These are phyloP conservation scores for Hymenochaete sp. DNA, from an alignment of 1,284 basidiomycete species.

Conservation along the genomic window DNA sequence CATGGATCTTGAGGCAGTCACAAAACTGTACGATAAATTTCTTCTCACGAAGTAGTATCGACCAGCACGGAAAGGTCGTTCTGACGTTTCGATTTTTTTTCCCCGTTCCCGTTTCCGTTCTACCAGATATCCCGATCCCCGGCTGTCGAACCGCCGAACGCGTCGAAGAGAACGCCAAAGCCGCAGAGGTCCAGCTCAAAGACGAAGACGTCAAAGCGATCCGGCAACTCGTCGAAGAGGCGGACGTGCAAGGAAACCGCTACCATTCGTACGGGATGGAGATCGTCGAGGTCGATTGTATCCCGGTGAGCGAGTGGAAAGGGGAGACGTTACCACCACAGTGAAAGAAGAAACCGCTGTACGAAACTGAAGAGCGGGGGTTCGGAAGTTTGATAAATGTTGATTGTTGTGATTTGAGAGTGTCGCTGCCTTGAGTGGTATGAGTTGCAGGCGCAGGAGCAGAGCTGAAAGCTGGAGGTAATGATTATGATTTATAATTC, in stretches of 20 bases:
- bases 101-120: too few relatives aligned
- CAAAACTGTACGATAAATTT: constrained; percentile 20
- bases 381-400: too few relatives aligned
- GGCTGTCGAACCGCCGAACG: constrained; percentile 11
- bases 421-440: too few relatives aligned
- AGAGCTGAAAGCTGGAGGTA: too few relatives aligned
- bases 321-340: too few relatives aligned
- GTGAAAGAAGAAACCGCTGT: too few relatives aligned
- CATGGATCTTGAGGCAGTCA: constrained; percentile 30
- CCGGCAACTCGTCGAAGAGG: constrained; percentile 9
- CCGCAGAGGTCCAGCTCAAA: constrained; percentile 11
- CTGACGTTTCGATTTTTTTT: too few relatives aligned
- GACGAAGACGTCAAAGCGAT: constrained; percentile 15
- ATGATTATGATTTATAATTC: too few relatives aligned
- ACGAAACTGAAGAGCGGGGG: too few relatives aligned
- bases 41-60: background rate
- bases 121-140: constrained; percentile 18
- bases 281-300: constrained; percentile 8
- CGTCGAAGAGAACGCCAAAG: constrained; percentile 16
- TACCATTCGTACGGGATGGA: constrained; percentile 1
- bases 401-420: too few relatives aligned
- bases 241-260: constrained; percentile 12
- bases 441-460: too few relatives aligned
- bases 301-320: constrained; percentile 14
- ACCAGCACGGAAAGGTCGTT: too few relatives aligned